Evolutionary conservation across 176 grass and related monocot species (phyloP).

Genomic region (Saccharum spontaneum): DNA sequence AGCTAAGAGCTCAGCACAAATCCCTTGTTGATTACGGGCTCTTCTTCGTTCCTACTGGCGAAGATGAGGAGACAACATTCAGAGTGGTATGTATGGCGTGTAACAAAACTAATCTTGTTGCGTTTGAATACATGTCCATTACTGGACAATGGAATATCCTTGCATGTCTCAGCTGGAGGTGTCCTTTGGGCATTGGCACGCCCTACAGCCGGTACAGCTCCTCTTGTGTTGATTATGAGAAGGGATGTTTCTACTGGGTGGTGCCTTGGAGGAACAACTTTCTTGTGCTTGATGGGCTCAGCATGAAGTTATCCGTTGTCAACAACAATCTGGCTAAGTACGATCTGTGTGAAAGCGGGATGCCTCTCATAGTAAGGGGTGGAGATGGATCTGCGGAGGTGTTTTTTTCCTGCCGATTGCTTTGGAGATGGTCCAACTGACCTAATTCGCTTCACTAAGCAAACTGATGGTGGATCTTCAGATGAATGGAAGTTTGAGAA

Average conservation of each 20-base stretch:
- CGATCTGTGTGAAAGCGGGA: background rate
- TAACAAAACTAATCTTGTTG: background rate
- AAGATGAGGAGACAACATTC: constrained; percentile 6
- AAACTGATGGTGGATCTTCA: background rate
- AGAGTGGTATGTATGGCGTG: constrained; percentile 1
- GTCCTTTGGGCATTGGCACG: background rate
- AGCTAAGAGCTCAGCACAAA: background rate
- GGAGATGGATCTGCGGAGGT: background rate
- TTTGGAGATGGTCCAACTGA: constrained; percentile 2
- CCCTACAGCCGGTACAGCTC: background rate
- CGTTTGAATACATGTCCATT: constrained; percentile 25
- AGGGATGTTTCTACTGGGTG: constrained; percentile 23
- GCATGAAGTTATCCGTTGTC: constrained; percentile 23
- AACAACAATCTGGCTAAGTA: background rate
- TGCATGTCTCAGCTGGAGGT: background rate
- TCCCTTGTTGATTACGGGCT: background rate
- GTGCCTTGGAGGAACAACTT: background rate
- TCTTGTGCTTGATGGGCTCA: background rate
- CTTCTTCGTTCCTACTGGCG: constrained; percentile 22
- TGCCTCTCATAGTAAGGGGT: background rate
- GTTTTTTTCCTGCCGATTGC: background rate
- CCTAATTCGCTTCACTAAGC: background rate
- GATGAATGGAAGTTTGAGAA: background rate
- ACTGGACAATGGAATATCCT: background rate
- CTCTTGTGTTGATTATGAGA: background rate